These are phyloP conservation scores for Pseudogymnoascus verrucosus DNA, from an alignment of 2,329 filamentous ascomycete genomes.

Conservation along the genomic window DNA sequence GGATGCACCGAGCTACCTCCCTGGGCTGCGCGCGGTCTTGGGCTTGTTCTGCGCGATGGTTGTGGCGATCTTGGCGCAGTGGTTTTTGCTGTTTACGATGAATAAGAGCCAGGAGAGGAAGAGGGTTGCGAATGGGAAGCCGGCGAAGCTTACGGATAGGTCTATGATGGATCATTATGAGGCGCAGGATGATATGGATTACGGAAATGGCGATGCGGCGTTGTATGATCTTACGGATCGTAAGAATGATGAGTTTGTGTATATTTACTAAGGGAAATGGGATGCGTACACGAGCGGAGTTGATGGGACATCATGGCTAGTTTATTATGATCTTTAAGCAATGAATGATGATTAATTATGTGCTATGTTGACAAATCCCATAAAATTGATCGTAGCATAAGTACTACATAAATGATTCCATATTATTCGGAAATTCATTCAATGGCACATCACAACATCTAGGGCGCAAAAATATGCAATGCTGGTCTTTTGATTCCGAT, in stretches of 20 bases:
- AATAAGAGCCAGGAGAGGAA: slow-evolving; percentile 49
- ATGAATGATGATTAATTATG: not conserved
- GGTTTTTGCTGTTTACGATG: slow-evolving; percentile 44
- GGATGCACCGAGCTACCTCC: slow-evolving; percentile 51
- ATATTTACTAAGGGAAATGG: slow-evolving; percentile 40
- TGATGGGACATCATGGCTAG: not conserved
- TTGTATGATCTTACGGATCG: slow-evolving; percentile 56
- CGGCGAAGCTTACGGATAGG: slow-evolving; percentile 48
- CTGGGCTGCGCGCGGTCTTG: slow-evolving; percentile 47
- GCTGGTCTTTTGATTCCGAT: not conserved
- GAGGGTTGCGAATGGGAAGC: slow-evolving; percentile 52
- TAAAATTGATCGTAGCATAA: not conserved
- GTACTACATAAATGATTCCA: not conserved
- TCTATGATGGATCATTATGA: slow-evolving; percentile 51
- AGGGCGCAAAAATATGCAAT: not conserved
- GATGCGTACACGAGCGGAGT: not conserved
- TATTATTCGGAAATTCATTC: not conserved
- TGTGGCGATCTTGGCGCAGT: slow-evolving; percentile 44
- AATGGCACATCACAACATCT: not conserved
- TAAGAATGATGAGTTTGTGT: slow-evolving; percentile 63
- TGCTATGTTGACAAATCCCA: not conserved
- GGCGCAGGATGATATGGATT: slow-evolving; percentile 26
- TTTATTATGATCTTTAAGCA: not conserved
- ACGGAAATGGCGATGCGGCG: slow-evolving; percentile 37
- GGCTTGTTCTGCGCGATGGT: slow-evolving; percentile 47